These are phyloP conservation scores for Diversispora eburnea DNA, from an alignment of 192 early-diverging fungal genomes.

Conservation along the genomic window DNA sequence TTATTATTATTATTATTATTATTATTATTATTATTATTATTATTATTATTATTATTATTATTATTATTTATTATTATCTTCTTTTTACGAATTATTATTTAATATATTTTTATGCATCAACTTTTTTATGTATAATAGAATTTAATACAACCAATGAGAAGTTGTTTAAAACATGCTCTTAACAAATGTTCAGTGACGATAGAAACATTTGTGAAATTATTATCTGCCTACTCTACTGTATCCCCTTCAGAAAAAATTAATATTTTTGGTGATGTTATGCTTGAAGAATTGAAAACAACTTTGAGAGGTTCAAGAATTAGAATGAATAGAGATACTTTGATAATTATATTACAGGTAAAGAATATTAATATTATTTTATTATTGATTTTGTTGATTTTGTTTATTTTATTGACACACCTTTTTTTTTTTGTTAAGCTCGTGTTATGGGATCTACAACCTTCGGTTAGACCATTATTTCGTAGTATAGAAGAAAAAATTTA, in stretches of 20 bases:
- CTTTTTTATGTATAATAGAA: constrained; percentile 28
- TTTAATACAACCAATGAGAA: constrained; percentile 32
- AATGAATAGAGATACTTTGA: constrained; percentile 38
- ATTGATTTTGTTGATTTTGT: background rate
- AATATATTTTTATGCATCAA: background rate
- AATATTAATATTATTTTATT: background rate
- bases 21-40: too few relatives aligned
- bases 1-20: too few relatives aligned
- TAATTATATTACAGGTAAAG: constrained; percentile 40
- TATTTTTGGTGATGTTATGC: constrained; percentile 39
- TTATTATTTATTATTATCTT: too few relatives aligned
- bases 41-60: too few relatives aligned
- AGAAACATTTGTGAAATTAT: constrained; percentile 38
- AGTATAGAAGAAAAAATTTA: constrained; percentile 35
- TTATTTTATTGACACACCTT: background rate
- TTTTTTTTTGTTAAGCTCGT: constrained; percentile 32
- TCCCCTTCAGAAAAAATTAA: constrained; percentile 27
- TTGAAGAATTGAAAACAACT: constrained; percentile 38
- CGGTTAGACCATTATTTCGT: constrained; percentile 31
- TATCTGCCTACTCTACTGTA: constrained; percentile 36
- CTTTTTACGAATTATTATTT: background rate
- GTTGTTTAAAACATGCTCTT: constrained; percentile 37
- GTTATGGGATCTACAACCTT: constrained; percentile 36
- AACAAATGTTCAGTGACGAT: constrained; percentile 32
- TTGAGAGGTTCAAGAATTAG: constrained; percentile 18